Evolutionary conservation across 73 alveolate genomes (phyloP), one percentile per base, ranked within the genome.

Genomic region (Paraurostyla sp.): DNA sequence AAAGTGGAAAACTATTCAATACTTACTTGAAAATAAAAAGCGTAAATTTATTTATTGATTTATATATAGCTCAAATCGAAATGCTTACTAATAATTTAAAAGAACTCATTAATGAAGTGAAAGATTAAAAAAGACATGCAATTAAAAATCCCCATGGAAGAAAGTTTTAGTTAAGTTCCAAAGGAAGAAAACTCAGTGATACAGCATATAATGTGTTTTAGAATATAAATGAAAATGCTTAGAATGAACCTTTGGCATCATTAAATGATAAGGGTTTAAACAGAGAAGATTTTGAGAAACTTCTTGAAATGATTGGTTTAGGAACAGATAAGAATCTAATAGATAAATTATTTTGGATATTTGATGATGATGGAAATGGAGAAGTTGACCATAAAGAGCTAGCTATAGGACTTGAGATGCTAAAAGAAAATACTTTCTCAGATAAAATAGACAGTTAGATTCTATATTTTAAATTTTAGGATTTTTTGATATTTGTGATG

Each of bases 401-500:
- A 32, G 94, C 93, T 40, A 93, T 95, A n/a, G 98, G 97, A 18
- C 50, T 95, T n/a, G 97, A 95, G 51, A 80, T 95, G 91, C 85
- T 95, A 40, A 93, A 94, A 42, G 94, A 93, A 80, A 94, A 85
- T 57, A 92, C 90, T 0, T 91, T 95, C 16, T 89, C 92, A 57
- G 98, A 95, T 52, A 95, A 95, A 82, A 78, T 95, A n/a, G 96
- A 88, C 40, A 88, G 97, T 90, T 81, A 42, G 30, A 13, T 7
- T 22, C 20, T 35, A 1, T 11, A 11, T 48, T 32, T 46, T 2
- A 46, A 0, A 16, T 45, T 20, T 2, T 63, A 93, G 97, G 91
- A 35, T 95, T 95, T 62, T 93, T 95, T 65, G 98, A 95, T 29
- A 56, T 95, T 51, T 95, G 98, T 91, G 97, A 95, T 93, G 97